These are phyloP conservation scores for Metarhizium rileyi DNA, from an alignment of 2,329 filamentous ascomycete genomes.

Conservation along the genomic window DNA sequence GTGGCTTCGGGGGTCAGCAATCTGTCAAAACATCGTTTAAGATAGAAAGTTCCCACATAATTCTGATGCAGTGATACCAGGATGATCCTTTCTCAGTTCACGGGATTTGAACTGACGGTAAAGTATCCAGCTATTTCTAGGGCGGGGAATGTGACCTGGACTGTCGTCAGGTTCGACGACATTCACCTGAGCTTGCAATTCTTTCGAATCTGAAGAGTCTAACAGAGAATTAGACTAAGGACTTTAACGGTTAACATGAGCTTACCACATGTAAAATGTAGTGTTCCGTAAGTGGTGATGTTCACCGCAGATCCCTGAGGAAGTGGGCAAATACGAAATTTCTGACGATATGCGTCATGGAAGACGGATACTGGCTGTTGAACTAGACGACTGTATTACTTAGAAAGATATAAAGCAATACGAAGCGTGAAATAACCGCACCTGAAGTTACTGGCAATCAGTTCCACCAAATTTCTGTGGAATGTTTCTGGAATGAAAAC, in stretches of 20 bases:
- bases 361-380: slow-evolving; percentile 18
- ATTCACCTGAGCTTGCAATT: background rate
- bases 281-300: slow-evolving; percentile 9
- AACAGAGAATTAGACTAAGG: background rate
- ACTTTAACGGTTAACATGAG: background rate
- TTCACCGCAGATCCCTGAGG: slow-evolving; percentile 8
- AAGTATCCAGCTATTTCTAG: slow-evolving; percentile 24
- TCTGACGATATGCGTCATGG: slow-evolving; percentile 13
- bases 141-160: slow-evolving; percentile 16
- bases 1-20: slow-evolving; percentile 13
- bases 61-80: slow-evolving; percentile 17
- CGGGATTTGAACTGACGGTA: slow-evolving; percentile 20
- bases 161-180: background rate
- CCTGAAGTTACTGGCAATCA: slow-evolving; percentile 18
- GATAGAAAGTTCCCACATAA: slow-evolving; percentile 17
- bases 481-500: slow-evolving; percentile 16
- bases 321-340: slow-evolving; percentile 18
- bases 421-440: slow-evolving; percentile 1
- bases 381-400: slow-evolving; percentile 10
- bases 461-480: slow-evolving; percentile 10
- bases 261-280: slow-evolving; percentile 14
- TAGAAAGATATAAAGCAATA: background rate
- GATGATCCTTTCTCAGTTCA: slow-evolving; percentile 14
- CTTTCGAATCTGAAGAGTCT: slow-evolving; percentile 7
- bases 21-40: background rate